A percentile compares a stretch with the other conserved stretches of the same genome.
These are phyloP conservation scores for Colletotrichum coccodes DNA, from an alignment of 2,329 filamentous ascomycete genomes.

Conservation along the genomic window DNA sequence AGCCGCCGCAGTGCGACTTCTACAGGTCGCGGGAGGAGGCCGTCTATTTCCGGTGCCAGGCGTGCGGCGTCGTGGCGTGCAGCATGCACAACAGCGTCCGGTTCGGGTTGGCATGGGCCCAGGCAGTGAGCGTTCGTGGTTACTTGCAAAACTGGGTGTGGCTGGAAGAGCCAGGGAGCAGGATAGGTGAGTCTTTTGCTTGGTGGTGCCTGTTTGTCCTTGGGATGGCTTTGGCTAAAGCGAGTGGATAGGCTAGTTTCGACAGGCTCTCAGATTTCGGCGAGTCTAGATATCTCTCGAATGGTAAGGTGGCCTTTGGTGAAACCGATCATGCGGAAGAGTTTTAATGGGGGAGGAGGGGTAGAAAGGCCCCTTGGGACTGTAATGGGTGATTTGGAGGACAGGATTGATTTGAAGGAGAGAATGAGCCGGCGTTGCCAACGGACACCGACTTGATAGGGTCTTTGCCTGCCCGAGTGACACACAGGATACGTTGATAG, in stretches of 20 bases:
- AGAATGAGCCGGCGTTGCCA: background rate
- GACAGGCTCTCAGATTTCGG: background rate
- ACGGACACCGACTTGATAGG: background rate
- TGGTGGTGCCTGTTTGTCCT: background rate
- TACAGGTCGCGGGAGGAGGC: slow-evolving; percentile 1
- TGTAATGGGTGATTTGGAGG: background rate
- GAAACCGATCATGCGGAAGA: no score
- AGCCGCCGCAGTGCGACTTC: background rate
- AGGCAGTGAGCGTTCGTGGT: background rate
- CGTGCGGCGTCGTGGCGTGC: slow-evolving; percentile 4
- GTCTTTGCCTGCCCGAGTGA: background rate
- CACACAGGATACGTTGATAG: background rate
- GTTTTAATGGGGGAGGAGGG: no score
- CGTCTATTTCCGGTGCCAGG: background rate
- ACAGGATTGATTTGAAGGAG: background rate
- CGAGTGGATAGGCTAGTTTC: background rate
- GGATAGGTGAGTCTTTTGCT: background rate
- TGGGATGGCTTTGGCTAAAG: background rate
- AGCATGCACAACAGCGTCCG: background rate
- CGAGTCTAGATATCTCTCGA: no score
- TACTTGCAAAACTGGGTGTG: background rate
- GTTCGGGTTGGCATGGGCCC: background rate
- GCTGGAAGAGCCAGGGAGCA: background rate
- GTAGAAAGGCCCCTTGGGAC: background rate
- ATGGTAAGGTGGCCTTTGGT: no score